Base-by-base conservation (phyloP, 805 yeast species). In the Teunomyces atbi region DNA sequence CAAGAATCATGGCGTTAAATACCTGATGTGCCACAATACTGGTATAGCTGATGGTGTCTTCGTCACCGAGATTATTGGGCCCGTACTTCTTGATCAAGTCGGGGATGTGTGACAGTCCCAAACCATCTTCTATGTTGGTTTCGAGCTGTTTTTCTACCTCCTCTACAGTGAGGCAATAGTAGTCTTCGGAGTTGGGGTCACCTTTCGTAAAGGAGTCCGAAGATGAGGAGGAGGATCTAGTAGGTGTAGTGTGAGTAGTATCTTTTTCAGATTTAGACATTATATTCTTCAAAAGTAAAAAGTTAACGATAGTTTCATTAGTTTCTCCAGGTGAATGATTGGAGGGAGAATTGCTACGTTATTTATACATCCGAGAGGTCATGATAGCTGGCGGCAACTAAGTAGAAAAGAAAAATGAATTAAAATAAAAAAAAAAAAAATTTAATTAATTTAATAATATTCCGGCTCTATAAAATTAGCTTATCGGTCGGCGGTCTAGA, bases 1-100 rank as follows among this genome's bases (percentile, higher is more conserved):
- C 92, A 52, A 86, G 64, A 42, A 85, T 82, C 94, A 86, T 86
- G 40, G 94, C 92, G 59, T 86, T 86, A 62, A 82, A 82, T 2
- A 82, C 69, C 55, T 86, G 94, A 52, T 83, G 84, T 34, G 84
- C 66, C 21, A 86, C 50, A 45, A 86, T 85, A 44, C 68, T 66
- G 21, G 74, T 53, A 44, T 81, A 65, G 6, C 85, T 78, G 44
- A 84, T 77, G 19, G 74, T 75, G 33, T 70, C 70, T 23, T 76
- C 85, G 33, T 80, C 83, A 6, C 88, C 89, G 1, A 86, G 68
- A 11, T 71, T 68, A 64, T 86, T 86, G 10, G 65, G 69, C 12
- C 94, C 94, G 57, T 78, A 73, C 32, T 60, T 46, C 12, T 44
- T 42, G 19, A 28, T 10, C 12, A 26, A 13, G 13, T 42, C 47